A percentile compares a stretch with the other conserved stretches of the same genome.
Conservation (phyloP, 2,329 filamentous ascomycete genomes). For the Ophioceras dolichostomum region DNA sequence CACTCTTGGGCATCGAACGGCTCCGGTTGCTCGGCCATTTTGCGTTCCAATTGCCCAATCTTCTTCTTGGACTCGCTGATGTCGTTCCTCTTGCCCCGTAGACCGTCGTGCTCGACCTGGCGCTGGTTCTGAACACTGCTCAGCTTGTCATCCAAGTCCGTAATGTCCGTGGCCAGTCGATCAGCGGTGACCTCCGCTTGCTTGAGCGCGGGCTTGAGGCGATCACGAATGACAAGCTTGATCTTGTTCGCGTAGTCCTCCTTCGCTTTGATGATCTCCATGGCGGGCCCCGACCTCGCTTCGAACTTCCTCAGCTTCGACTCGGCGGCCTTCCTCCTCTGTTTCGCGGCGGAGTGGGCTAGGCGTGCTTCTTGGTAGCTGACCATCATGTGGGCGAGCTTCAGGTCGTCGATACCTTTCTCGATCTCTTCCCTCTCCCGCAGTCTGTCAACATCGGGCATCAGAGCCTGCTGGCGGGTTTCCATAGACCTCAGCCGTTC, state of each 20-base stretch:
- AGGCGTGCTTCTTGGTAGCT: slow-evolving; percentile 46
- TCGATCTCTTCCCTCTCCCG: slow-evolving; percentile 61
- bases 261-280: slow-evolving; percentile 59
- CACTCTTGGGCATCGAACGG: slow-evolving; percentile 59
- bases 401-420: slow-evolving; percentile 50
- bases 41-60: slow-evolving; percentile 52
- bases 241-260: slow-evolving; percentile 51
- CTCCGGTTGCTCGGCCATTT: slow-evolving; percentile 46
- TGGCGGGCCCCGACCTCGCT: slow-evolving; percentile 47
- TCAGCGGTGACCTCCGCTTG: slow-evolving; percentile 40
- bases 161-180: slow-evolving; percentile 26
- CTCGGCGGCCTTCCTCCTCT: slow-evolving; percentile 38
- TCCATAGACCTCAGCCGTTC: slow-evolving; percentile 58
- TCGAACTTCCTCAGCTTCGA: slow-evolving; percentile 48
- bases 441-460: slow-evolving; percentile 73
- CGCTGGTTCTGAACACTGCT: slow-evolving; percentile 35
- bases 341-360: slow-evolving; percentile 38
- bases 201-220: slow-evolving; percentile 41
- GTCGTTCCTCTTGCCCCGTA: slow-evolving; percentile 38
- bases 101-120: slow-evolving; percentile 37
- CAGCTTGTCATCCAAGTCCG: slow-evolving; percentile 23
- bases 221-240: slow-evolving; percentile 34
- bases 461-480: slow-evolving; percentile 59
- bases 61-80: slow-evolving; percentile 34
- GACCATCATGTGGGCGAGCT: slow-evolving; percentile 52